phyloP scores from a whole-genome alignment of 305 asterid species.

The Nicotiana rustica region DNA sequence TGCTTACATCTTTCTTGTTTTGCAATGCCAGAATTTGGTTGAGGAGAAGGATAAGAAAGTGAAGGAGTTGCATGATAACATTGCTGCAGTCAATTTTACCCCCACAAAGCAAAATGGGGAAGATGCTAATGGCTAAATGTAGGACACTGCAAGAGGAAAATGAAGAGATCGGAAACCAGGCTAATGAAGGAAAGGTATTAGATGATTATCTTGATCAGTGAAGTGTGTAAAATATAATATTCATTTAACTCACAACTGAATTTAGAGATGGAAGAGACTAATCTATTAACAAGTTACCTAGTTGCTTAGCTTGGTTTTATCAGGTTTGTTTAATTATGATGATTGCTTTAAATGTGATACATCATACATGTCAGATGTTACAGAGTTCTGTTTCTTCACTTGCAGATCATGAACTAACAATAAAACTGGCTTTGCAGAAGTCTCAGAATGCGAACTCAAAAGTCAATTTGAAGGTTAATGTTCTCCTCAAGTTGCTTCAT shows the following conservation, averaged over 20 bases:
- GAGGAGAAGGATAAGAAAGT: constrained; percentile 97
- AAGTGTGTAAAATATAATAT: not conserved
- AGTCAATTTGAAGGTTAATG: constrained; percentile 81
- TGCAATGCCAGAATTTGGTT: constrained; percentile 75
- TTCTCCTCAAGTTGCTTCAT: constrained; percentile 22
- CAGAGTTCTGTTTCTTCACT: constrained; percentile 24
- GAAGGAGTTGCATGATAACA: constrained; percentile 88
- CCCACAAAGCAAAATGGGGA: constrained; percentile 97
- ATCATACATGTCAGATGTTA: constrained; percentile 4
- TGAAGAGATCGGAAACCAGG: constrained; percentile 97
- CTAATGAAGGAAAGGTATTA: constrained; percentile 95
- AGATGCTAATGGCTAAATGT: constrained; percentile 96
- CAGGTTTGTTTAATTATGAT: not conserved
- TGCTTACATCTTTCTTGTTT: constrained; percentile 10
- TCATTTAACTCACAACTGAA: not conserved
- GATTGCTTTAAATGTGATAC: not conserved
- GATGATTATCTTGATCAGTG: constrained; percentile 23
- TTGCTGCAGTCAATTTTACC: constrained; percentile 92
- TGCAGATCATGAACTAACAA: constrained; percentile 85
- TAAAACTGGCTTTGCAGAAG: constrained; percentile 88
- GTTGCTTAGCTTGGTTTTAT: not conserved
- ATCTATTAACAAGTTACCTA: not conserved
- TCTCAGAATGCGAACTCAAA: constrained; percentile 85
- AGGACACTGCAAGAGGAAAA: constrained; percentile 94
- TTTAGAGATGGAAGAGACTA: not conserved